These are phyloP conservation scores for Ganoderma lucidum DNA, from an alignment of 1,284 basidiomycete species.

Conservation along the genomic window DNA sequence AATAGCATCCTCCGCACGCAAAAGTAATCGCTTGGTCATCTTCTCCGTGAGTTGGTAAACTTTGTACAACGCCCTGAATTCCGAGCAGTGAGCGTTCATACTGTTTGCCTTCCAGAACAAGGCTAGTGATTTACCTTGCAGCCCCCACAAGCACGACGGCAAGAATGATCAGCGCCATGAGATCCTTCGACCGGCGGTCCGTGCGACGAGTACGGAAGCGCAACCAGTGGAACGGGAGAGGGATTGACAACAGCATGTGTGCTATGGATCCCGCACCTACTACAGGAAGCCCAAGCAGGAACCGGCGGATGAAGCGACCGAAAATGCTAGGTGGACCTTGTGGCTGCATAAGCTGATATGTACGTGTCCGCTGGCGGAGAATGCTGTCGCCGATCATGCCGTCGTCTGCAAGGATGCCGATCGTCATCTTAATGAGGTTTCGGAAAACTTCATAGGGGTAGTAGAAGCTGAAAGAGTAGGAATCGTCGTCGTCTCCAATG, in stretches of 20 bases:
- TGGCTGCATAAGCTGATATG: constrained; percentile 25
- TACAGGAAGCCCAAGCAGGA: constrained; percentile 77
- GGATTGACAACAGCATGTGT: constrained; percentile 70
- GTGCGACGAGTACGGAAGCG: constrained; percentile 65
- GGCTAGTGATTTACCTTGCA: constrained; percentile 56
- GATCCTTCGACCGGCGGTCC: constrained; percentile 60
- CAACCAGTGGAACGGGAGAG: constrained; percentile 71
- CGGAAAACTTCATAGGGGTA: constrained; percentile 67
- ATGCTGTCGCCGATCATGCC: constrained; percentile 49
- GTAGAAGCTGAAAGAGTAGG: constrained; percentile 52
- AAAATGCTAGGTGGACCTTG: constrained; percentile 54
- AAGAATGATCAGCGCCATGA: constrained; percentile 70
- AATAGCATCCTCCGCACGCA: constrained; percentile 80
- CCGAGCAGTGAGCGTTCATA: neutral
- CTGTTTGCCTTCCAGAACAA: neutral
- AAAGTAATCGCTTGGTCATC: constrained; percentile 64
- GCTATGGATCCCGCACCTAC: constrained; percentile 80
- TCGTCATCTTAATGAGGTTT: constrained; percentile 68
- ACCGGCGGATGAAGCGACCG: constrained; percentile 65
- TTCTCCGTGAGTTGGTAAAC: constrained; percentile 72
- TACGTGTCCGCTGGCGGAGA: constrained; percentile 30
- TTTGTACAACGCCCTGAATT: constrained; percentile 67
- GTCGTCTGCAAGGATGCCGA: constrained; percentile 70
- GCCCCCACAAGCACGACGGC: constrained; percentile 69
- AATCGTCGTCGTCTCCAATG: constrained; percentile 51